Conservation (phyloP, 345 rosid genomes). For the Kernera saxatilis region DNA sequence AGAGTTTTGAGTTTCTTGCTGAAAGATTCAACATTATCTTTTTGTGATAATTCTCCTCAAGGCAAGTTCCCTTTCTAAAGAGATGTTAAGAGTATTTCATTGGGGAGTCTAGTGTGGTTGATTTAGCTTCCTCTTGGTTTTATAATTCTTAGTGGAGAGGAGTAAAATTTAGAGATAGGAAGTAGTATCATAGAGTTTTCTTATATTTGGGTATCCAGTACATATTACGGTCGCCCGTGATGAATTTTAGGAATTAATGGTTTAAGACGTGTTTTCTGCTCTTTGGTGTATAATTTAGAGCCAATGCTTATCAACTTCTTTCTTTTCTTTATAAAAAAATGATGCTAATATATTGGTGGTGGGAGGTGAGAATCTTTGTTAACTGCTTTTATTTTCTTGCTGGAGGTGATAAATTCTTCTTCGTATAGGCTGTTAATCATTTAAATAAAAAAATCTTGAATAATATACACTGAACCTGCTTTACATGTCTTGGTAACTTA, state of each 20-base stretch:
- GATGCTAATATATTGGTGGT: constrained; percentile 7
- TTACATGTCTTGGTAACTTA: neutral
- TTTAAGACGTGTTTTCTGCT: neutral
- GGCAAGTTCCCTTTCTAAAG: constrained; percentile 40
- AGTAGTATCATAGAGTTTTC: constrained; percentile 2
- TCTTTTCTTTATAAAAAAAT: neutral
- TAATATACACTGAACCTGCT: neutral
- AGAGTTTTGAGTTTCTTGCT: constrained; percentile 44
- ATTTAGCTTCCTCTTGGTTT: neutral
- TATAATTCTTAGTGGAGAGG: neutral
- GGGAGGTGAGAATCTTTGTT: constrained; percentile 1
- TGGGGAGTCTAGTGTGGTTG: neutral
- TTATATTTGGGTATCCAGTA: neutral
- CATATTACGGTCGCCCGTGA: neutral
- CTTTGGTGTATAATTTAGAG: neutral
- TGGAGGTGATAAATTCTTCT: neutral
- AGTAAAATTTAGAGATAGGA: neutral
- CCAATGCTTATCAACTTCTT: neutral
- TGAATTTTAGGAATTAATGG: neutral
- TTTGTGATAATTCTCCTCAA: constrained; percentile 47
- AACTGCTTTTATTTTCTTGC: constrained; percentile 12
- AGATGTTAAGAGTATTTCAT: neutral
- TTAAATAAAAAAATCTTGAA: neutral
- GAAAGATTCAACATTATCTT: constrained; percentile 42
- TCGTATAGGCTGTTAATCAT: neutral